phyloP scores from a whole-genome alignment of 1,139 yeast genomes.

The Lodderomyces parapsilosis region DNA sequence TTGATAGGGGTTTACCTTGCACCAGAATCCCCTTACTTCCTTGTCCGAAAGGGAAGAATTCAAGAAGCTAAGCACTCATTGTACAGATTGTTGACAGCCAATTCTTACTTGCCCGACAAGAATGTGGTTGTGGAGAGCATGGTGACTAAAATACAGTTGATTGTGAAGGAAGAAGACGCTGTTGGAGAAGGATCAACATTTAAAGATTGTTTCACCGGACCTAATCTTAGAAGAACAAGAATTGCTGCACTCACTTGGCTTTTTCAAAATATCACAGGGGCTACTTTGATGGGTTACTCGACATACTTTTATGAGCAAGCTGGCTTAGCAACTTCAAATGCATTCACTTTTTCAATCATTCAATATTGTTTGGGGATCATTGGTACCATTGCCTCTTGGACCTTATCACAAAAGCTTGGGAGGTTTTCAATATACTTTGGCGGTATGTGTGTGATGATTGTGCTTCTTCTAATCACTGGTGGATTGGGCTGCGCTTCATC shows the following conservation, averaged over 20 bases:
- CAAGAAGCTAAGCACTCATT: conserved; percentile 36
- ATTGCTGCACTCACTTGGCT: conserved; percentile 48
- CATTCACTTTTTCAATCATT: conserved; percentile 47
- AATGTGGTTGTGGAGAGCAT: conserved; percentile 36
- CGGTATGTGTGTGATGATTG: conserved; percentile 40
- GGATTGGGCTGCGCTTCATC: conserved; percentile 21
- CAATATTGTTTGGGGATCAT: conserved; percentile 49
- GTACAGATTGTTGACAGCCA: conserved; percentile 32
- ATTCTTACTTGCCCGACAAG: conserved; percentile 34
- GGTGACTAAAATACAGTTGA: conserved; percentile 42
- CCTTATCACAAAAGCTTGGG: conserved; percentile 46
- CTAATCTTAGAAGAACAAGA: conserved; percentile 54
- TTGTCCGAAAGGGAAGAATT: conserved; percentile 34
- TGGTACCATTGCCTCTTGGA: conserved; percentile 55
- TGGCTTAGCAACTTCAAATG: conserved; percentile 37
- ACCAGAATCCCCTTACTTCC: conserved; percentile 47
- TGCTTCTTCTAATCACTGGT: conserved; percentile 45
- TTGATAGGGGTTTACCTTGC: conserved; percentile 34
- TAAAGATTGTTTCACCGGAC: conserved; percentile 50
- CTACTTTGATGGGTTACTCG: conserved; percentile 53
- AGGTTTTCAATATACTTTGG: conserved; percentile 46
- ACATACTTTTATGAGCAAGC: conserved; percentile 55
- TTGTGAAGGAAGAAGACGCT: conserved; percentile 45
- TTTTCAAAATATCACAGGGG: conserved; percentile 53
- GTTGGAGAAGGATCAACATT: conserved; percentile 30